phyloP scores from a whole-genome alignment of 805 yeast species.

The Peterozyma toletana region DNA sequence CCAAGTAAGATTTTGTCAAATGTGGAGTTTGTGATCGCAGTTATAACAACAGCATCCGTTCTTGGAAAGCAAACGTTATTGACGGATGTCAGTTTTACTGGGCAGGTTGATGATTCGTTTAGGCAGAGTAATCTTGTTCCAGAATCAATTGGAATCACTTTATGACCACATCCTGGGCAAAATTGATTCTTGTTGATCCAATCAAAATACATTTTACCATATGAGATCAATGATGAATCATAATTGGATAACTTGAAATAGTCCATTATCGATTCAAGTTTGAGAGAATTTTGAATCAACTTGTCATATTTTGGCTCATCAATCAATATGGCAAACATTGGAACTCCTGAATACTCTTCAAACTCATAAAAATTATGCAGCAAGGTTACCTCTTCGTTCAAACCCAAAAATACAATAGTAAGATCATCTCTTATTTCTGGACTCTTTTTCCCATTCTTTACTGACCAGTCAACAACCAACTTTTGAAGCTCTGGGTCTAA shows the following conservation, averaged over 20 bases:
- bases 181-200: slow-evolving; percentile 70
- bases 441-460: slow-evolving; percentile 9
- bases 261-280: slow-evolving; percentile 11
- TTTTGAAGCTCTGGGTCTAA: slow-evolving; percentile 11
- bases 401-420: slow-evolving; percentile 38
- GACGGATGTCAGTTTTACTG: slow-evolving; percentile 37
- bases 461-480: slow-evolving; percentile 15
- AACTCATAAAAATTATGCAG: slow-evolving; percentile 33
- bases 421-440: slow-evolving; percentile 12
- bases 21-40: slow-evolving; percentile 62
- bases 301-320: slow-evolving; percentile 18
- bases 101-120: slow-evolving; percentile 22
- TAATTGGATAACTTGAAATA: slow-evolving; percentile 16
- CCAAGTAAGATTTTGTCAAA: slow-evolving; percentile 65
- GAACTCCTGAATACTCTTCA: slow-evolving; percentile 51
- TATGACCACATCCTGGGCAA: slow-evolving; percentile 84
- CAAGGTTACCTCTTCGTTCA: slow-evolving; percentile 11
- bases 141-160: slow-evolving; percentile 53
- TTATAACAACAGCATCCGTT: slow-evolving; percentile 83
- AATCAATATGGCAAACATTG: slow-evolving; percentile 59
- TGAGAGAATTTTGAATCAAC: background rate
- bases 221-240: slow-evolving; percentile 68
- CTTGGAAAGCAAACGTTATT: slow-evolving; percentile 87
- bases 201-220: slow-evolving; percentile 77
- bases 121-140: slow-evolving; percentile 55